A percentile compares a stretch with the other conserved stretches of the same genome.
Evolutionary conservation across 2,329 filamentous ascomycete genomes (phyloP).

Genomic region (Seiridium unicorne): DNA sequence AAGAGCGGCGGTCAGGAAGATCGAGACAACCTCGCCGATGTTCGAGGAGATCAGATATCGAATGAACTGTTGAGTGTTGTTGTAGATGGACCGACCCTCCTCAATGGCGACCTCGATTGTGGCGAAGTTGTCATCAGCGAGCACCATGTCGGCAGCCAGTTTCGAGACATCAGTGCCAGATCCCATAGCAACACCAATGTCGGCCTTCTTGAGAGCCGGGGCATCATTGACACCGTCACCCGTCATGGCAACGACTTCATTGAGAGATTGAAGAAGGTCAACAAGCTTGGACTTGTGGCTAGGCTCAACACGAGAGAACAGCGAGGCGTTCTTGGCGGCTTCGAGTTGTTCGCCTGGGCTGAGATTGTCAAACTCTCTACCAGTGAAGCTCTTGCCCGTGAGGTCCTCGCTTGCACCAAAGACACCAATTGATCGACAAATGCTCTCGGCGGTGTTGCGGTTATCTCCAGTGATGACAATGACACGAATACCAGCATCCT

Average conservation of each 20-base stretch:
- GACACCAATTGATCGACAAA: constrained; percentile 95
- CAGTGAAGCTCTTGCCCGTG: constrained; percentile 89
- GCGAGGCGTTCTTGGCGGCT: constrained; percentile 79
- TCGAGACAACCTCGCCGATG: constrained; percentile 98
- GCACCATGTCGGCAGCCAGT: constrained; percentile 96
- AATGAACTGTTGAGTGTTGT: constrained; percentile 99
- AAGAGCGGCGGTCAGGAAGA: constrained; percentile 93
- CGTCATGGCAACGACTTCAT: constrained; percentile 98
- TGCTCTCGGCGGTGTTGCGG: constrained; percentile 94
- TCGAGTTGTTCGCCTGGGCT: constrained; percentile 75
- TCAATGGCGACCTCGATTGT: constrained; percentile 96
- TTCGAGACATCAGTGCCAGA: constrained; percentile 97
- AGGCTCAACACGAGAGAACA: constrained; percentile 96
- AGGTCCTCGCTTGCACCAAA: constrained; percentile 82
- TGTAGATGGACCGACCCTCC: constrained; percentile 97
- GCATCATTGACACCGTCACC: constrained; percentile 98
- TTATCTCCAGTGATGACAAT: constrained; percentile 99
- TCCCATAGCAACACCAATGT: constrained; percentile 99
- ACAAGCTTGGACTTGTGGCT: constrained; percentile 97
- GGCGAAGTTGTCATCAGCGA: constrained; percentile 98
- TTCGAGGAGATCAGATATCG: constrained; percentile 98
- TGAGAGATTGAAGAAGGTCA: constrained; percentile 87
- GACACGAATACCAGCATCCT: constrained; percentile 89
- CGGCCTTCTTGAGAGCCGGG: constrained; percentile 94
- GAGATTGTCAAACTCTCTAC: constrained; percentile 88